Conservation (phyloP, 495 filamentous ascomycete species). For the Cercophora newfieldiana region DNA sequence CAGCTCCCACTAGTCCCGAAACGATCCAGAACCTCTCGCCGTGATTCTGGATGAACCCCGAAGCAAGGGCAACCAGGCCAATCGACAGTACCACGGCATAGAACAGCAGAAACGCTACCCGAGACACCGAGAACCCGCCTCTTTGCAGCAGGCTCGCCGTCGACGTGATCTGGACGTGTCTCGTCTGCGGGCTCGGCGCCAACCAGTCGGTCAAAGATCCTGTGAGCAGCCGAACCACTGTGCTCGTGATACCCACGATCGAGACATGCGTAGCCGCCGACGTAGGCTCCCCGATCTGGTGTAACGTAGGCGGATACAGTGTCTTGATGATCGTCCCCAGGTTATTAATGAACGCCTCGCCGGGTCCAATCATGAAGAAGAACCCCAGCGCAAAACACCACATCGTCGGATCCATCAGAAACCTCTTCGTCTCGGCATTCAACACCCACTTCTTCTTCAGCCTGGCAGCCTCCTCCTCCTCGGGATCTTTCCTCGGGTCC, state of each 20-base stretch:
- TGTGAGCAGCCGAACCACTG: constrained; percentile 79
- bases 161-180: constrained; percentile 42
- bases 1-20: constrained; percentile 77
- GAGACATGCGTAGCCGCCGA: constrained; percentile 87
- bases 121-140: constrained; percentile 62
- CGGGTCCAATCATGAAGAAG: constrained; percentile 90
- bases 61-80: constrained; percentile 73
- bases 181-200: constrained; percentile 61
- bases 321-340: constrained; percentile 91
- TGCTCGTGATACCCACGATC: constrained; percentile 85
- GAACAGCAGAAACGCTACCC: constrained; percentile 74
- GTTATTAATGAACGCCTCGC: constrained; percentile 97
- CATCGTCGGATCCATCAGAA: constrained; percentile 87
- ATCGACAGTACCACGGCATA: constrained; percentile 74
- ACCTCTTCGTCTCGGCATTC: constrained; percentile 81
- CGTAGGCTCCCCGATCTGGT: constrained; percentile 51
- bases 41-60: constrained; percentile 65
- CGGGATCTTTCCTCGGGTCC: constrained; percentile 41
- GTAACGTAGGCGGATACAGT: constrained; percentile 62
- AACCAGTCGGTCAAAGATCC: constrained; percentile 86
- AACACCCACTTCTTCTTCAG: constrained; percentile 81
- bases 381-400: constrained; percentile 91
- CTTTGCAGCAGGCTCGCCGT: constrained; percentile 27
- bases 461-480: constrained; percentile 64
- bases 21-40: constrained; percentile 75